Conservation (phyloP, 2,329 filamentous ascomycete genomes). For the Epichloe amarillans region DNA sequence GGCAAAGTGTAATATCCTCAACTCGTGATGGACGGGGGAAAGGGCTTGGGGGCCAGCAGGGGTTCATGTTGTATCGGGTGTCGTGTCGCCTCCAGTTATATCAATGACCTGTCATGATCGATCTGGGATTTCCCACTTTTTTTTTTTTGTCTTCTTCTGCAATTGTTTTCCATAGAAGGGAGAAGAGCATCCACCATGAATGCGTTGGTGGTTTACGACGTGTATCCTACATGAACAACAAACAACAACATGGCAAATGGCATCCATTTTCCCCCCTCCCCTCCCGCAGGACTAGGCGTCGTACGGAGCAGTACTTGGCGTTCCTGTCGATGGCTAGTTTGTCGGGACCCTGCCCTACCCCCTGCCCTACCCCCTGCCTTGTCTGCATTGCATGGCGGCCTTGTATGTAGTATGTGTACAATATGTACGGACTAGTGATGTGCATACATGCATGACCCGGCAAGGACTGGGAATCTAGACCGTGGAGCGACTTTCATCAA, state of each 20-base stretch:
- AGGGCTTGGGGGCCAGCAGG: too few relatives aligned
- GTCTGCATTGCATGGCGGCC: too few relatives aligned
- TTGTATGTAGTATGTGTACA: too few relatives aligned
- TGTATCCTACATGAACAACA: neutral
- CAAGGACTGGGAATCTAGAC: neutral
- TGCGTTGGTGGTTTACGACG: neutral
- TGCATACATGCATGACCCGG: neutral
- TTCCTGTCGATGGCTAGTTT: neutral
- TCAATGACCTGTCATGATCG: neutral
- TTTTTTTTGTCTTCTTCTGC: neutral
- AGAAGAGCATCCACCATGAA: neutral
- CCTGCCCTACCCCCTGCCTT: neutral
- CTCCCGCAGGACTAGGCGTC: too few relatives aligned
- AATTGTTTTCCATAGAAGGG: neutral
- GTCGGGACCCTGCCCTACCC: neutral
- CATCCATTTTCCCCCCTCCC: neutral
- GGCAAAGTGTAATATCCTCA: neutral
- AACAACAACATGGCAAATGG: neutral
- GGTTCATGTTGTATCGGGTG: too few relatives aligned
- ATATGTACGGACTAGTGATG: too few relatives aligned
- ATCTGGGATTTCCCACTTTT: neutral
- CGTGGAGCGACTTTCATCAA: neutral
- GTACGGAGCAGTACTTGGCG: neutral
- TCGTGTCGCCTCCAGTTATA: neutral
- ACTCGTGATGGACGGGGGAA: too few relatives aligned